These are phyloP conservation scores for Begonia loranthoides DNA, from an alignment of 306 rosid species.

Conservation along the genomic window DNA sequence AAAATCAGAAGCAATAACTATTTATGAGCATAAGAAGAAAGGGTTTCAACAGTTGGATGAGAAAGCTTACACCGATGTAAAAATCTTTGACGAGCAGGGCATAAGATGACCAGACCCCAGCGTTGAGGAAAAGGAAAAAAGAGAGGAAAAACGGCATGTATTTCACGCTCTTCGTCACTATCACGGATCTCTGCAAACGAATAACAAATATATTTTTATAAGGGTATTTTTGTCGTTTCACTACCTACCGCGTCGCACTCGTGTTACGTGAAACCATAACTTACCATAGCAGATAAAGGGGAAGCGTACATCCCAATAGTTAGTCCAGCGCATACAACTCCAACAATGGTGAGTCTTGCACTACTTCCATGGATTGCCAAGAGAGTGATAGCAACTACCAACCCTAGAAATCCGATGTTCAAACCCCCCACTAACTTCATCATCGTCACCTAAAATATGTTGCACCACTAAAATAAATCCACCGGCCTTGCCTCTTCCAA, in stretches of 20 bases:
- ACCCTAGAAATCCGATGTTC: slow-evolving; percentile 31
- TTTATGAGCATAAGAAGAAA: not conserved
- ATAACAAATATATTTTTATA: not conserved
- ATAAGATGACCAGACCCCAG: slow-evolving; percentile 30
- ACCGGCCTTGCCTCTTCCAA: too few species aligned
- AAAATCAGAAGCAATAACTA: not conserved
- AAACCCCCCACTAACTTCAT: slow-evolving; percentile 16
- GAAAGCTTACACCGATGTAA: slow-evolving; percentile 26
- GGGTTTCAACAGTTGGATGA: not conserved
- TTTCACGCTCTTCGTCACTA: slow-evolving; percentile 28
- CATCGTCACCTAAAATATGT: slow-evolving; percentile 14
- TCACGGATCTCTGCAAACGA: slow-evolving; percentile 19
- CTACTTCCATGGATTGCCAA: slow-evolving; percentile 22
- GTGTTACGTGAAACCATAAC: not conserved
- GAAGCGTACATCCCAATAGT: slow-evolving; percentile 39
- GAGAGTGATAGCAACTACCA: slow-evolving; percentile 22
- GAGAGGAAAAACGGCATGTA: slow-evolving; percentile 35
- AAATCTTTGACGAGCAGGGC: slow-evolving; percentile 28
- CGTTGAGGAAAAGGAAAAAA: slow-evolving; percentile 29
- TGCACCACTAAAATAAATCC: not conserved
- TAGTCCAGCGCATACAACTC: slow-evolving; percentile 22
- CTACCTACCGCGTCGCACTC: too few species aligned
- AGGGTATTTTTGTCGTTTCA: not conserved
- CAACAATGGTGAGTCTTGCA: slow-evolving; percentile 24
- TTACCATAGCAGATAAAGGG: slow-evolving; percentile 32